Evolutionary conservation across 192 early-diverging fungal genomes (phyloP).

Genomic region (Mortierella alpina): DNA sequence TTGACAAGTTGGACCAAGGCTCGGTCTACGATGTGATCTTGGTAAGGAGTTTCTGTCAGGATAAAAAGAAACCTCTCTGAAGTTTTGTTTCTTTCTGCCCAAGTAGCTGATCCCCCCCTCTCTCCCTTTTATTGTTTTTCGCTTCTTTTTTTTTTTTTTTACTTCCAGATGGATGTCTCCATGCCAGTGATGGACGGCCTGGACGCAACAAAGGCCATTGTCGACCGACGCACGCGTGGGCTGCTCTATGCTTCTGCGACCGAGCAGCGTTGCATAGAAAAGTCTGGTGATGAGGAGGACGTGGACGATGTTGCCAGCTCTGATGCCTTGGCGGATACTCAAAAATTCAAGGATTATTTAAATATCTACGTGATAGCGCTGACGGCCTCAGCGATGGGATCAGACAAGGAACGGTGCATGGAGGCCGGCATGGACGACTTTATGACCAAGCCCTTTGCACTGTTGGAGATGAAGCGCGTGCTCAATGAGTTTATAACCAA

Average conservation of each 20-base stretch:
- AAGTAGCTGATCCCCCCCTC: background rate
- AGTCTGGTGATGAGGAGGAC: background rate
- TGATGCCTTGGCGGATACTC: background rate
- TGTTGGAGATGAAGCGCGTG: constrained; percentile 60
- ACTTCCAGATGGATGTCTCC: constrained; percentile 60
- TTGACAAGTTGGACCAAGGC: constrained; percentile 56
- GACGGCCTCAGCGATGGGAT: constrained; percentile 62
- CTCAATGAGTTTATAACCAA: constrained; percentile 23
- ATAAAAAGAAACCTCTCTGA: background rate
- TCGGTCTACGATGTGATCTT: constrained; percentile 60
- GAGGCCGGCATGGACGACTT: constrained; percentile 69
- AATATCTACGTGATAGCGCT: constrained; percentile 67
- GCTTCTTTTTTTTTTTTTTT: too few species aligned
- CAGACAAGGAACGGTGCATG: constrained; percentile 64
- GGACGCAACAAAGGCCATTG: constrained; percentile 55
- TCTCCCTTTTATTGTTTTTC: background rate
- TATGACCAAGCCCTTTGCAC: constrained; percentile 64
- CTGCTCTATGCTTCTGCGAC: constrained; percentile 2
- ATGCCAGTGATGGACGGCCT: constrained; percentile 65
- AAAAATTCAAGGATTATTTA: constrained; percentile 33
- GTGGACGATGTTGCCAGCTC: background rate
- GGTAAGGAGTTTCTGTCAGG: constrained; percentile 12
- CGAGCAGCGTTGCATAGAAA: too few species aligned
- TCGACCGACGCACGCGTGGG: constrained; percentile 33
- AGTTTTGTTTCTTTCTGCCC: background rate